Base-by-base conservation (phyloP, 495 filamentous ascomycete species). In the Aspergillus ostianus region DNA sequence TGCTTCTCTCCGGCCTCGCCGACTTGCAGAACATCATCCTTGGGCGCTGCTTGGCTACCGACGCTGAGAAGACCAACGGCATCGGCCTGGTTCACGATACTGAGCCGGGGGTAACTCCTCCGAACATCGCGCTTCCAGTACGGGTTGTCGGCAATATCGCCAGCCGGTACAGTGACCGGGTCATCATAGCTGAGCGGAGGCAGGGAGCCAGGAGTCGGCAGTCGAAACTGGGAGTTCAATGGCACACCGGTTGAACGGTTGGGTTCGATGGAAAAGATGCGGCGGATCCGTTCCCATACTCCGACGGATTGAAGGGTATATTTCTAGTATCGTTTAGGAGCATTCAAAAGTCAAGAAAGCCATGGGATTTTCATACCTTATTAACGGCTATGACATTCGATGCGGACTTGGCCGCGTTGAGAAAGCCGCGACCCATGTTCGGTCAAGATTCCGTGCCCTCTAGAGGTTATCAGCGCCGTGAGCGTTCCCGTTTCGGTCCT, bases 121-220 rank as follows among this genome's bases (percentile, higher is more conserved):
- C 94, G 89, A 54, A 79, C 74, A 66, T 98, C 94, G 57, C 94
- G 92, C 79, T 95, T 95, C 90, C 92, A 98, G 84, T 98, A 98
- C 45, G 94, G 85, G 75, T 98, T 98, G 69, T 96, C 94, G 65
- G 94, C 94, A 62, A 98, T 85, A 73, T 99, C 94, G 56, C 85
- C 92, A 3, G 94, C 90, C n/a, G 95, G 94, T 0, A 90, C 36
- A 13, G 93, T 97, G 51, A 95, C 90, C 17, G 92, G 92, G 69
- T 98, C 95, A 71, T 90, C 86, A 77, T 97, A 98, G 27, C 73
- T 70, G 21, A 82, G 69, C 26, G 95, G 92, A 65, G 91, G 87
- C 69, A 87, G 79, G 61, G 83, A 80, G 62, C 91, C 94, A 7
- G 95, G 95, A 0, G 92, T 77, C 44, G 94, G 93, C 72, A 90